These are phyloP conservation scores for Prunus salicina DNA, from an alignment of 306 rosid genomes.

Conservation along the genomic window DNA sequence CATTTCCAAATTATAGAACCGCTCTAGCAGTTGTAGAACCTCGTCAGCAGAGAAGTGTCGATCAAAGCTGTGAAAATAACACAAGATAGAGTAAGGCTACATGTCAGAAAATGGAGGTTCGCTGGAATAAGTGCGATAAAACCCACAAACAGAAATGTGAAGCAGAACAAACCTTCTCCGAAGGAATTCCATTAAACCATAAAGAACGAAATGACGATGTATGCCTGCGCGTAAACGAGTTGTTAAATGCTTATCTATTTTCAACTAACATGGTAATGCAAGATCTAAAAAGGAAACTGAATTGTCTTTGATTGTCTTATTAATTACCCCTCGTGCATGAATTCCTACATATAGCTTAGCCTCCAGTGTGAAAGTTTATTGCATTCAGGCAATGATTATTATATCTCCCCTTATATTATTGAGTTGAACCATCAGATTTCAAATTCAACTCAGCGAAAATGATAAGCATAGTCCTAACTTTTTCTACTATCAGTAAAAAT, in stretches of 20 bases:
- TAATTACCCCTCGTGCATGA: constrained; percentile 6
- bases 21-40: constrained; percentile 87
- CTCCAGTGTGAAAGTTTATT: background rate
- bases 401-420: background rate
- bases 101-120: constrained; percentile 7
- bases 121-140: constrained; percentile 8
- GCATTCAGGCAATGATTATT: background rate
- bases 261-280: constrained; percentile 3
- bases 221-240: constrained; percentile 52
- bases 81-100: constrained; percentile 17
- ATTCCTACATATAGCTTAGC: background rate
- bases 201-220: constrained; percentile 90
- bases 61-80: constrained; percentile 58
- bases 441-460: background rate
- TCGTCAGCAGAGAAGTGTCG: constrained; percentile 83
- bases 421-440: background rate
- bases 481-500: background rate
- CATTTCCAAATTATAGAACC: constrained; percentile 92
- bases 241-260: background rate
- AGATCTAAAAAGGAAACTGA: constrained; percentile 17
- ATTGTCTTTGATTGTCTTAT: background rate
- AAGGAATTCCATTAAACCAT: constrained; percentile 90
- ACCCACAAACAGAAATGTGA: constrained; percentile 5
- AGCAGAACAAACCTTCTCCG: constrained; percentile 63
- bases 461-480: background rate